Evolutionary conservation across 176 grass and related monocot genomes (phyloP), one percentile per base, ranked within the genome.

Genomic region (Tillandsia leiboldiana): DNA sequence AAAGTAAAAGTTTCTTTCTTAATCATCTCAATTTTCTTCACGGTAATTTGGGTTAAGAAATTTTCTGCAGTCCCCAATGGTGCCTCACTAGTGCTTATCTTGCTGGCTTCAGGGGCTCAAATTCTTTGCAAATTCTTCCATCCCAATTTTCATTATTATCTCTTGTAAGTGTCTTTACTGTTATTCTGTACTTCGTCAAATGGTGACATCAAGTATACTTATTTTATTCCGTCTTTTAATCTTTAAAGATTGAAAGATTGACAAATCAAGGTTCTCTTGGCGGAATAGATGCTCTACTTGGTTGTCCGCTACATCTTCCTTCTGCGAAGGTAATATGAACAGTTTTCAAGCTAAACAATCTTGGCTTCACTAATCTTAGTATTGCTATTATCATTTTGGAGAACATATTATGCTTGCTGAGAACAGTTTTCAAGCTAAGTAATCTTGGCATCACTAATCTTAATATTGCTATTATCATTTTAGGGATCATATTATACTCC

Each of bases 271-370:
- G 92, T 51, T 96, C 92, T 58, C 92, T 96, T 91, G 69, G 83
- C 73, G 92, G 85, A 78, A 84, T 96, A 81, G 78, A 96, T 78
- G 92, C 92, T 72, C 72, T 91, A 67, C 85, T 96, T 70, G 88
- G 92, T 51, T 96, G 92, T 66, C 92, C 92, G 65, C 73, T 96
- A 67, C 78, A 88, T 84, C 92, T 96, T 78, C 92, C 92, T 73
- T 91, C 88, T 81, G 68, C 78, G 20, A 80, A 88, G 83, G 92
- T 96, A 67, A 81, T 62, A 84, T 18, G 66, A 69, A 51, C 70
- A 10, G 68, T 42, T 6, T 42, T 42, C 7, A 9, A 63, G 58
- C 18, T 63, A 63, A 63, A 22, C 9, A 26, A 9, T 24, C 24
- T 63, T 26, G 12, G 20, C 9, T 63, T 17, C 20, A 63, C 10